Evolutionary conservation across 495 filamentous ascomycete species (phyloP).

Genomic region (Xylaria castorea): DNA sequence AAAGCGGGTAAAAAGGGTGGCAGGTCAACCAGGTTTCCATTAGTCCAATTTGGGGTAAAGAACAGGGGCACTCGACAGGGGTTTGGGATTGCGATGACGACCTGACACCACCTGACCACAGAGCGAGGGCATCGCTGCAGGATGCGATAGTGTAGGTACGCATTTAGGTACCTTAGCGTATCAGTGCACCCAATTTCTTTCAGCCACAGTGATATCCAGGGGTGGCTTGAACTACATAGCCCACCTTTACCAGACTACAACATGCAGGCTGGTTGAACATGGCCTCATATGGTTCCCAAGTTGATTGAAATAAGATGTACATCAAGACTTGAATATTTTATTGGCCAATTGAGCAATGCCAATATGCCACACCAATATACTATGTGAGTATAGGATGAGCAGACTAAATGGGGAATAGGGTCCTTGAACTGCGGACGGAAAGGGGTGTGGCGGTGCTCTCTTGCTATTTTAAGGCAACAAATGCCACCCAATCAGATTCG

Average conservation of each 20-base stretch:
- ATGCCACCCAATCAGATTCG: constrained; percentile 11
- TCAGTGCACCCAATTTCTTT: background rate
- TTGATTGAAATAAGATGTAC: background rate
- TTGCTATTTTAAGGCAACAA: background rate
- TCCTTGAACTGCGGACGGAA: background rate
- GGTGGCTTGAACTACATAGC: background rate
- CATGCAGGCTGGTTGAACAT: background rate
- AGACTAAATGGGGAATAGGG: background rate
- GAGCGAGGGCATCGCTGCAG: background rate
- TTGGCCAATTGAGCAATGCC: background rate
- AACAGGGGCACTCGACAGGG: background rate
- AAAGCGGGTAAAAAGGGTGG: constrained; percentile 42
- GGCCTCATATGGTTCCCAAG: background rate
- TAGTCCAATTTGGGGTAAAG: constrained; percentile 12
- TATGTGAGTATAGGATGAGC: background rate
- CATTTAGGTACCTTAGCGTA: no score
- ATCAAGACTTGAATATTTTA: background rate
- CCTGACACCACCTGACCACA: background rate
- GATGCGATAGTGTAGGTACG: constrained; percentile 4
- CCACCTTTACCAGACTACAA: background rate
- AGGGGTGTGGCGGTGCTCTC: background rate
- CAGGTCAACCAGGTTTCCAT: constrained; percentile 40
- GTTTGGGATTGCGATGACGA: background rate
- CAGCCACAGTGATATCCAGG: constrained; percentile 13
- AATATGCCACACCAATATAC: background rate